phyloP scores from a whole-genome alignment of 208 protist species.

The Crithidia bombi region DNA sequence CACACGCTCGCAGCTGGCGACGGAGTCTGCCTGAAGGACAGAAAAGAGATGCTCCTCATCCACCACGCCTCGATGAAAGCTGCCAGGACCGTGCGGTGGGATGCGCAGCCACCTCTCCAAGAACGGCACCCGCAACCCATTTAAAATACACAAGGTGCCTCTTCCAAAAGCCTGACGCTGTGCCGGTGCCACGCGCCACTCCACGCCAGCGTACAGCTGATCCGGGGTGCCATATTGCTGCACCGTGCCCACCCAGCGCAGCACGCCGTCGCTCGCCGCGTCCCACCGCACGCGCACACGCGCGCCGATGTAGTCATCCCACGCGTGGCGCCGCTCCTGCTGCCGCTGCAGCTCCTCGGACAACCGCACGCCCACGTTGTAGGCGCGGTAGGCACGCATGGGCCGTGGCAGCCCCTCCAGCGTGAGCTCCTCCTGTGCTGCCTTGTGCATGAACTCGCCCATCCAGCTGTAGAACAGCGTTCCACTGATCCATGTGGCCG shows the following conservation, averaged over 20 bases:
- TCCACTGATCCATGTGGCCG: conserved; percentile 20
- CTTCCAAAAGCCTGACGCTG: conserved; percentile 15
- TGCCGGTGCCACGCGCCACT: conserved; percentile 45
- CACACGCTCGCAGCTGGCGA: conserved; percentile 54
- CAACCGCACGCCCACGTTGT: conserved; percentile 13
- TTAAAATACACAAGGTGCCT: too few relatives aligned
- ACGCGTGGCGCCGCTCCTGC: conserved; percentile 36
- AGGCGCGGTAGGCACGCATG: conserved; percentile 13
- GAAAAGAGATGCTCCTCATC: conserved; percentile 71
- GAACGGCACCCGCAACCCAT: too few relatives aligned
- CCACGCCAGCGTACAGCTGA: conserved; percentile 58
- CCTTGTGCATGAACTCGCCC: conserved; percentile 32
- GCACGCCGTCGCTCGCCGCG: conserved; percentile 31
- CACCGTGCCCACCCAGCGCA: conserved; percentile 59
- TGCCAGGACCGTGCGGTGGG: conserved; percentile 13
- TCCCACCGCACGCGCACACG: conserved; percentile 30
- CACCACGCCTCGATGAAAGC: conserved; percentile 50
- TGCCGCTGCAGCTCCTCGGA: conserved; percentile 33
- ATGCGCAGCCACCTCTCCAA: not conserved
- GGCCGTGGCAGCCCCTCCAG: conserved; percentile 9
- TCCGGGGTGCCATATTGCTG: conserved; percentile 42
- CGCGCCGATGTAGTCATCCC: conserved; percentile 42
- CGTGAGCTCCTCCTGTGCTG: conserved; percentile 5
- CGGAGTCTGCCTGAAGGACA: conserved; percentile 27
- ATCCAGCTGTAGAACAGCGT: conserved; percentile 44